Base-by-base conservation (phyloP, 345 rosid genomes). In the Orychophragmus violaceus region DNA sequence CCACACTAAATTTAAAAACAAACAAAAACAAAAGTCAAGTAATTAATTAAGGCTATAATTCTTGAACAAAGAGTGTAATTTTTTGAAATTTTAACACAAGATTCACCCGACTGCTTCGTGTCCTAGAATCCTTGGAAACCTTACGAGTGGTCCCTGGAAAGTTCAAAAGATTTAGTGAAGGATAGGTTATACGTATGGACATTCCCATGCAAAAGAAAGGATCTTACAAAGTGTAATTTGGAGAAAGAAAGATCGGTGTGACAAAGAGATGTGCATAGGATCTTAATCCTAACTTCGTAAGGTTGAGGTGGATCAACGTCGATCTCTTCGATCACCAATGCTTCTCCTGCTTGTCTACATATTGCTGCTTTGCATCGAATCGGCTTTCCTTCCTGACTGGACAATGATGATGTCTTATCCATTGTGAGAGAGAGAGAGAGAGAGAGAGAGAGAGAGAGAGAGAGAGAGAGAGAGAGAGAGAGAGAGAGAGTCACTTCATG, bases 61-160 rank as follows among this genome's bases (percentile, higher is more conserved):
- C 23, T 48, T 59, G 8, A 55, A 30, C 56, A 2, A 14, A 60
- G 19, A 59, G 8, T 39, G 10, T 25, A 24, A 39, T 24, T 7
- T 13, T 5, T 4, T 53, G 21, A 28, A 16, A 28, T 1, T 8
- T 24, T 13, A 32, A 53, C 17, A 53, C 42, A 49, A 32, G 13
- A 52, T 18, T 66, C 76, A 87, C 92, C 93, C 88, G 33, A 74
- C 78, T 7, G 91, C 91, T 77, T 91, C 89, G 32, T 91, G 95
- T 19, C 93, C 95, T 1, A 90, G 32, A 49, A 90, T 83, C 66
- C 80, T 78, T 2, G 92, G 95, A 60, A 79, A 84, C 30, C 17
- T 11, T 11, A 71, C 69, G 35, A 55, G 1, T 0, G 89, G 87
- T 42, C 78, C 83, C 94, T 82, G 62, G 2, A 69, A 55, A 4